Base-by-base conservation (phyloP, 2,329 filamentous ascomycete species). In the Dactylellina haptotyla region DNA sequence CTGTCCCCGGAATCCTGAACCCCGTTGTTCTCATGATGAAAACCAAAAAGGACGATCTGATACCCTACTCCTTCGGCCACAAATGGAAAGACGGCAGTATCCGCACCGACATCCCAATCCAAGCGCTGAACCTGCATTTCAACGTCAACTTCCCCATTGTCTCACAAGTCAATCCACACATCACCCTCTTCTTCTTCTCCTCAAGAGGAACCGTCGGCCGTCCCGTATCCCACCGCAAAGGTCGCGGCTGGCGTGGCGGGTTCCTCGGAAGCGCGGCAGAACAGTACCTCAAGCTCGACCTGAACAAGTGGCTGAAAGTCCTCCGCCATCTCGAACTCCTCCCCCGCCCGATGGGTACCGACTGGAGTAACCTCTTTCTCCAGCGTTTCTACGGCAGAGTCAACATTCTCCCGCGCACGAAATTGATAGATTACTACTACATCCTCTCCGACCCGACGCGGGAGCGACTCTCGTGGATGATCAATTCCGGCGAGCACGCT, bases 71-170 rank as follows among this genome's bases (percentile, higher is more conserved):
- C 0, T 99, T 99, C 79, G 95, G 95, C 0, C 93, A 98, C 84
- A 98, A 98, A 82, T 99, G 95, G 95, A 99, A 99, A 81, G 95
- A 99, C 80, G 95, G 95, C 59, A 95, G 90, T 77, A 83, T 99
- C 62, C 87, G 95, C 37, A 99, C 95, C 0, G 95, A 99, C 79
- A 97, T 99, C 26, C 95, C 95, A 0, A 87, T 99, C 79, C 95
- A 94, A 81, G 90, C 93, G 1, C 85, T 99, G 57, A 98, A 99
- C 80, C 85, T 97, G 0, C 92, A 98, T 79, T 99, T 99, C 84
- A 98, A 98, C 80, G 95, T 98, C 80, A 97, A 96, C 80, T 99
- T 98, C 81, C 94, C 91, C 76, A 93, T 99, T 76, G 95, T 90
- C 57, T 88, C 85, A 5, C 87, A 93, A 82, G 94, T 97, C 53